Base-by-base conservation (phyloP, 1,284 basidiomycete species). In the Cutaneotrichosporon cyanovorans region DNA sequence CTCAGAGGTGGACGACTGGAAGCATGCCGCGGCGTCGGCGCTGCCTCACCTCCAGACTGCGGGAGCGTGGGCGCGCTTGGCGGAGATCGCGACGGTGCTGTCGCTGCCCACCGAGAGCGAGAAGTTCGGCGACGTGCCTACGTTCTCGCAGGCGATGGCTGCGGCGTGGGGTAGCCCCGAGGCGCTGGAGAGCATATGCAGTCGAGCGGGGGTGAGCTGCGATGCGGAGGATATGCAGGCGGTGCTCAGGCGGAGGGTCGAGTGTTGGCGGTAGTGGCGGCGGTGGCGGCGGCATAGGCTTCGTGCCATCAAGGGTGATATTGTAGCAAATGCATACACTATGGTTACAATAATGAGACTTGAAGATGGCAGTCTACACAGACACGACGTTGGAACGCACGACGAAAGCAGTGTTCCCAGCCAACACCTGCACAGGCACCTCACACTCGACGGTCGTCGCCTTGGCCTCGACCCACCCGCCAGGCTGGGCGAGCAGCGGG, bases 401-500 rank as follows among this genome's bases (percentile, higher is more conserved):
- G n/a, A 66, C 55, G 40, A 87, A 91, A 42, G 84, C 85, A 8
- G 89, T 91, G 68, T 89, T 90, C 21, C 87, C 86, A 14, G 89
- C 83, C 76, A 85, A 87, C 4, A 92, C 84, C 57, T 73, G 80
- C 47, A 95, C 80, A n/a, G 87, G 87, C 40, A 95, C 83, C 67
- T 87, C 84, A 60, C 89, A 92, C 65, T 92, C 88, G 16, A 95
- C 86, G 50, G 82, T 85, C 75, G 92, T 87, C 20, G 83, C 76
- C 60, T 71, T 74, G 16, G 83, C 75, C 48, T 80, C 82, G 39
- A 48, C 45, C 57, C 58, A 62, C 20, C 39, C 58, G 14, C 41
- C 45, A 19, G 41, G 28, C 1, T 21, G 16, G 21, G 36, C 12
- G 12, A 56, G 45, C 55, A 80, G 66, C 1, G 84, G 83, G 21